These are phyloP conservation scores for Aspergillus sclerotialis DNA, from an alignment of 2,329 filamentous ascomycete species.

Conservation along the genomic window DNA sequence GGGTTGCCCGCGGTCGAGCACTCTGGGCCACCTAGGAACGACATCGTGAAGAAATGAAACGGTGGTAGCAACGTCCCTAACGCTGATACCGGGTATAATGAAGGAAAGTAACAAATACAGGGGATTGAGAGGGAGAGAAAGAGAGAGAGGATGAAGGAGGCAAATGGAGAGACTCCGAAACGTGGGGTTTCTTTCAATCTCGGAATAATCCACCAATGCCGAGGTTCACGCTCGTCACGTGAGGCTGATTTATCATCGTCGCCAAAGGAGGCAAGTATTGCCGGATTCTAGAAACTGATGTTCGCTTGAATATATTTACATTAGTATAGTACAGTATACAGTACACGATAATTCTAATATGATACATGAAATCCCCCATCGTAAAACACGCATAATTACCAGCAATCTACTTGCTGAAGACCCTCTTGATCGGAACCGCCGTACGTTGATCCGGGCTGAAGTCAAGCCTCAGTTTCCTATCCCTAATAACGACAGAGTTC, in stretches of 20 bases:
- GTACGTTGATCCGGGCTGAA: too few species aligned
- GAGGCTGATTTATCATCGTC: constrained; percentile 2
- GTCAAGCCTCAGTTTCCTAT: constrained; percentile 59
- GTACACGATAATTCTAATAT: too few species aligned
- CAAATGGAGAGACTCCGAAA: constrained; percentile 10
- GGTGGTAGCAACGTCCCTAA: not conserved
- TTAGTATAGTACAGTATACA: too few species aligned
- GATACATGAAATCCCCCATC: too few species aligned
- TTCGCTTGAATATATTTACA: too few species aligned
- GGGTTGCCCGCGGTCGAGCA: constrained; percentile 96
- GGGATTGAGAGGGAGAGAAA: constrained; percentile 1
- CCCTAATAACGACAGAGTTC: constrained; percentile 53
- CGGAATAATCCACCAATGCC: constrained; percentile 10
- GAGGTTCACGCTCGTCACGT: constrained; percentile 18
- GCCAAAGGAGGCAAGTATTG: too few species aligned
- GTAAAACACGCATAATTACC: too few species aligned
- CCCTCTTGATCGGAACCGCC: too few species aligned
- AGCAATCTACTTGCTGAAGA: too few species aligned
- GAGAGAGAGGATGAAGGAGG: constrained; percentile 1
- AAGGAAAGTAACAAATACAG: constrained; percentile 2
- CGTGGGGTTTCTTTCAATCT: constrained; percentile 19
- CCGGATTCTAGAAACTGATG: too few species aligned
- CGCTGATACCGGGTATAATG: not conserved
- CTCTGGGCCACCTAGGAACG: constrained; percentile 90
- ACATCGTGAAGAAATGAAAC: constrained; percentile 54